Evolutionary conservation across 1,284 basidiomycete species (phyloP).

Genomic region (Lentinula novae-zelandiae): DNA sequence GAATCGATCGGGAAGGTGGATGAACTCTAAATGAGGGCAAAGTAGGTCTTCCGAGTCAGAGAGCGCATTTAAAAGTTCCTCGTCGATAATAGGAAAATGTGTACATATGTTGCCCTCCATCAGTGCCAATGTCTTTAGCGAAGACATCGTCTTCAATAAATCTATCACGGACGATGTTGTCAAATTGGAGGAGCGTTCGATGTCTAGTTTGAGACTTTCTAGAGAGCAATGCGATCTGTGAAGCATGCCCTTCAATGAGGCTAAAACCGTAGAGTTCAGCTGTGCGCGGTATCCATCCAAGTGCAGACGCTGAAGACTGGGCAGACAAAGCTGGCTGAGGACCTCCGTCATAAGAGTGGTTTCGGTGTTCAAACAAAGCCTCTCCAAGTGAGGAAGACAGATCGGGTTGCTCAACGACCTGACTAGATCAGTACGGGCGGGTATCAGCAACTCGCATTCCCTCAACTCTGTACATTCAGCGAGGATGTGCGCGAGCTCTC

Average conservation of each 20-base stretch:
- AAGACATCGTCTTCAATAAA: neutral
- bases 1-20: neutral
- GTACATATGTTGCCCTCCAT: neutral
- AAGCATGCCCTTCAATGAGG: neutral
- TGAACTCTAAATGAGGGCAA: neutral
- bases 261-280: neutral
- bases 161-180: neutral
- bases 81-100: neutral
- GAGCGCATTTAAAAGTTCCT: slow-evolving; percentile 4
- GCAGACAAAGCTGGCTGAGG: neutral
- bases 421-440: neutral
- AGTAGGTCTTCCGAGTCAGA: neutral
- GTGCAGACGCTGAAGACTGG: neutral
- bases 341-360: neutral
- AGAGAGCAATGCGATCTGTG: slow-evolving; percentile 1
- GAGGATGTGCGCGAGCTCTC: neutral
- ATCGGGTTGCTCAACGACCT: neutral
- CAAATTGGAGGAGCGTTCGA: neutral
- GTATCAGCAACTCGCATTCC: neutral
- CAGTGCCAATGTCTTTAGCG: neutral
- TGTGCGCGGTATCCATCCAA: neutral
- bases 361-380: neutral
- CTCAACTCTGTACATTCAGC: neutral
- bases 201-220: neutral
- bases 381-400: neutral